phyloP scores from a whole-genome alignment of 2,329 filamentous ascomycete genomes.

The Fusarium sp. region DNA sequence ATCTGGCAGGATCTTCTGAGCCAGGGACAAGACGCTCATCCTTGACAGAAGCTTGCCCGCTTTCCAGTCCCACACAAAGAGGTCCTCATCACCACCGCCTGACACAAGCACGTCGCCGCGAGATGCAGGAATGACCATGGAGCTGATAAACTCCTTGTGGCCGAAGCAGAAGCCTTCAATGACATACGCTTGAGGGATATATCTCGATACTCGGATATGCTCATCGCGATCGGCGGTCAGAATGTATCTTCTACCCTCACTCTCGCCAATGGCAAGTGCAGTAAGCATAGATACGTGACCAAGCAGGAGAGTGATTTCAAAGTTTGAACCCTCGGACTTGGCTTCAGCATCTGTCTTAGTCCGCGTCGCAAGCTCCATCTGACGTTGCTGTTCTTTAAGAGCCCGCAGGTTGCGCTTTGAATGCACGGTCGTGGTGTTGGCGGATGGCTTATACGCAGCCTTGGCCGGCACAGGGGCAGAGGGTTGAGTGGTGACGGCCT shows the following conservation, averaged over 20 bases:
- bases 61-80: conserved; percentile 87
- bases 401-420: conserved; percentile 71
- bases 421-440: conserved; percentile 71
- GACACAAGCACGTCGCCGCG: conserved; percentile 76
- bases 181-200: conserved; percentile 82
- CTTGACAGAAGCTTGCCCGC: conserved; percentile 64
- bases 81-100: conserved; percentile 83
- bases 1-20: conserved; percentile 52
- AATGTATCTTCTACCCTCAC: conserved; percentile 59
- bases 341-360: conserved; percentile 43
- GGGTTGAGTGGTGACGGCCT: conserved; percentile 20
- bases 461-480: conserved; percentile 42
- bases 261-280: conserved; percentile 68
- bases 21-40: conserved; percentile 61
- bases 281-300: conserved; percentile 97
- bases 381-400: conserved; percentile 67
- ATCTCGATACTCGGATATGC: conserved; percentile 89
- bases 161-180: conserved; percentile 92
- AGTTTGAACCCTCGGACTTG: conserved; percentile 59
- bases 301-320: conserved; percentile 82
- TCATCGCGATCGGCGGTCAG: conserved; percentile 68
- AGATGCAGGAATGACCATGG: conserved; percentile 71
- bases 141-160: conserved; percentile 85
- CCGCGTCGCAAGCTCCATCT: conserved; percentile 51
- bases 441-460: conserved; percentile 58